These are phyloP conservation scores for Corymbia calophylla DNA, from an alignment of 441 rosid species.

Conservation along the genomic window DNA sequence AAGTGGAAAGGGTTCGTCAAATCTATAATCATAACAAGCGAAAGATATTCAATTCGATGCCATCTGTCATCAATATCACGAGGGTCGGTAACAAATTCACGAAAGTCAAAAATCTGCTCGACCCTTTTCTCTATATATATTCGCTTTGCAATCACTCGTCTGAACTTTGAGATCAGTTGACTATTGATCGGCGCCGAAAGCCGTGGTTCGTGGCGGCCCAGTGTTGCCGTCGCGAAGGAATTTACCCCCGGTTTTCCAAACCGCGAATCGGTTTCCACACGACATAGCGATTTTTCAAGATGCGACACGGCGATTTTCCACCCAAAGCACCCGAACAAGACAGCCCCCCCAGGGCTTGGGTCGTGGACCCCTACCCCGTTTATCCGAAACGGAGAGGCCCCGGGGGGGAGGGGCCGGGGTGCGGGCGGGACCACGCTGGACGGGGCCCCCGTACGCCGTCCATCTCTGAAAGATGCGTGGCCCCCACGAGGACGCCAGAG, in stretches of 20 bases:
- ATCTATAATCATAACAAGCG: accelerated
- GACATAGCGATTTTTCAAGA: too few relatives aligned
- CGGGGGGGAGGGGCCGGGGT: not conserved
- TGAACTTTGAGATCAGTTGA: not conserved
- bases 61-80: accelerated
- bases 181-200: too few relatives aligned
- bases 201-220: too few relatives aligned
- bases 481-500: not conserved
- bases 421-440: not conserved
- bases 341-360: not conserved
- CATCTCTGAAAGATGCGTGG: not conserved
- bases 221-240: not conserved
- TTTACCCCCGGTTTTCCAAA: not conserved
- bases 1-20: not conserved
- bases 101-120: not conserved
- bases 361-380: not conserved
- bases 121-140: too few relatives aligned
- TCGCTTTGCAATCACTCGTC: not conserved
- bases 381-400: not conserved
- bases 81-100: not conserved
- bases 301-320: not conserved
- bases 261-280: too few relatives aligned
- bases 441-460: not conserved
- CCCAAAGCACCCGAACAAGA: not conserved
- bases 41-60: not conserved